Conservation (phyloP, 768 basidiomycete genomes). For the Galerina marginata region DNA sequence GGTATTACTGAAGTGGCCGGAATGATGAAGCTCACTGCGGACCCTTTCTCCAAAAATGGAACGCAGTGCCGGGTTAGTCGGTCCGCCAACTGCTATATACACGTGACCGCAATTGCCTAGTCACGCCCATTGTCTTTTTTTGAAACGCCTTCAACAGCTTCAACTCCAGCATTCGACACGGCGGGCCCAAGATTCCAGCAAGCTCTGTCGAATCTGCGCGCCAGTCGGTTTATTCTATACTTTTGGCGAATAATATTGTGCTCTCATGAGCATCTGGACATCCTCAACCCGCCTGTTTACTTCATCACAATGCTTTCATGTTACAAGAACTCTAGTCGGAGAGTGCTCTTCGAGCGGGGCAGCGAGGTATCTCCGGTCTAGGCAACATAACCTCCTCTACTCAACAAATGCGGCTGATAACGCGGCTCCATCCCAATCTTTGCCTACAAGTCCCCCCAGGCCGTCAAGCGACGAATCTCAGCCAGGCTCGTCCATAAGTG, state of each 20-base stretch:
- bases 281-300: conserved; percentile 3
- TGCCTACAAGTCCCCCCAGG: background rate
- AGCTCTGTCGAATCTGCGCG: no score
- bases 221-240: background rate
- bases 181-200: no score
- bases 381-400: background rate
- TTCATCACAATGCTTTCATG: conserved; percentile 5
- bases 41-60: conserved; percentile 13
- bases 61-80: background rate
- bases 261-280: conserved; percentile 8
- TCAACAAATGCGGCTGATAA: background rate
- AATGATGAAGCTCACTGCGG: conserved; percentile 13
- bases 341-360: conserved; percentile 1
- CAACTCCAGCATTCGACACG: background rate
- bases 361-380: background rate
- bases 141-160: background rate
- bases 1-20: background rate
- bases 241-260: background rate
- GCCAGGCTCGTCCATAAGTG: background rate
- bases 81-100: background rate
- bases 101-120: background rate
- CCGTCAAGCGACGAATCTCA: background rate
- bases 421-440: background rate
- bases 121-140: background rate
- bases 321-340: background rate